Conservation (phyloP, 441 rosid genomes). For the Pelargonium australe region DNA sequence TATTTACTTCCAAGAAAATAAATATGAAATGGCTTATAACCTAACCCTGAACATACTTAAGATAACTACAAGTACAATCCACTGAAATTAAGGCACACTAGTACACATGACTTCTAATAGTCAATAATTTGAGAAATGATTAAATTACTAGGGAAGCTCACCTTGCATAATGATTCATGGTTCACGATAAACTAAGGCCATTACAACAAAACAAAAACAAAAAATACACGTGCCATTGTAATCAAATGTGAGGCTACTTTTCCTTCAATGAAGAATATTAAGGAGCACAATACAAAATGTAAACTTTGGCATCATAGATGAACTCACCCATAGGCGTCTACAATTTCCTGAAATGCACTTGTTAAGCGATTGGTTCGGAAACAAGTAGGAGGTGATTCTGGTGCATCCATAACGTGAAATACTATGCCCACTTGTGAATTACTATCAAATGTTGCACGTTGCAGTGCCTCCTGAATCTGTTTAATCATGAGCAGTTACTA, state of each 20-base stretch:
- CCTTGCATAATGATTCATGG: not conserved
- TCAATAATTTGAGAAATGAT: not conserved
- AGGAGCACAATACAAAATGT: not conserved
- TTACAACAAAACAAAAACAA: not conserved
- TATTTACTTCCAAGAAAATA: not conserved
- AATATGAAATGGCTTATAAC: constrained; percentile 4
- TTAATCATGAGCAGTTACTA: constrained; percentile 4
- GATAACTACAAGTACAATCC: not conserved
- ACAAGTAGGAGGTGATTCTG: constrained; percentile 67
- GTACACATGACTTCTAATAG: not conserved
- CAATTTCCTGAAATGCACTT: constrained; percentile 73
- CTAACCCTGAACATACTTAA: not conserved
- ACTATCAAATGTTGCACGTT: constrained; percentile 60
- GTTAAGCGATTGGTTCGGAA: constrained; percentile 63
- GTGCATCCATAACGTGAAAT: constrained; percentile 53
- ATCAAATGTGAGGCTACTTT: not conserved
- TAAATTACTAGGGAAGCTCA: not conserved
- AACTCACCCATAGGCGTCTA: constrained; percentile 80
- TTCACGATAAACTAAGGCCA: not conserved
- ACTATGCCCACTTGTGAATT: constrained; percentile 69
- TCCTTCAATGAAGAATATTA: not conserved
- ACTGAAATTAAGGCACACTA: not conserved
- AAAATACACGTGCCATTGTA: not conserved
- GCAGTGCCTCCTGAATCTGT: constrained; percentile 64
- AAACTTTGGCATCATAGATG: not conserved